Evolutionary conservation across 371 early-diverging fungal genomes (phyloP).

Genomic region (Circinella umbellata): DNA sequence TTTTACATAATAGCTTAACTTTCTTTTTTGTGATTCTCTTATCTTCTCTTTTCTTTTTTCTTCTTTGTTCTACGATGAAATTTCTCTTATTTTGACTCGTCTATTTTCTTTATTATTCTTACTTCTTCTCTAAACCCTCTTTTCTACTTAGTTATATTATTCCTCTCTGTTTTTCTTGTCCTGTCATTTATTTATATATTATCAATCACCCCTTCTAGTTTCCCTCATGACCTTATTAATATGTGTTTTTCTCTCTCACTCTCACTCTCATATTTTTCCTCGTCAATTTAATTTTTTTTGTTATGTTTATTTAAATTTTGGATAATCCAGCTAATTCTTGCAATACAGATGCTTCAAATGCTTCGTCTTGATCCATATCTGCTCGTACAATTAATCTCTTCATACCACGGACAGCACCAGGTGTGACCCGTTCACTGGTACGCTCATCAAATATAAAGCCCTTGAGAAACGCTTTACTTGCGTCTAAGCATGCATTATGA

Average conservation of each 20-base stretch:
- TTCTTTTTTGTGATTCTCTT: too few relatives aligned
- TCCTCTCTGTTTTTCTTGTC: neutral
- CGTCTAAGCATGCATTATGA: slow-evolving; percentile 26
- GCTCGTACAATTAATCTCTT: slow-evolving; percentile 41
- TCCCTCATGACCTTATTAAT: neutral
- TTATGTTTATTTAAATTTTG: slow-evolving; percentile 15
- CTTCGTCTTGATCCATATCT: slow-evolving; percentile 27
- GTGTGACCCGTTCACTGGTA: slow-evolving; percentile 27
- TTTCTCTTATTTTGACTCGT: neutral
- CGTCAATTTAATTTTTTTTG: neutral
- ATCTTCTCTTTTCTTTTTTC: too few relatives aligned
- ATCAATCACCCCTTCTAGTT: neutral
- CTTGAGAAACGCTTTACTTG: slow-evolving; percentile 30
- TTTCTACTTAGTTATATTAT: slow-evolving; percentile 1
- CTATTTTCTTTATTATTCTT: neutral
- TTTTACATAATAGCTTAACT: neutral
- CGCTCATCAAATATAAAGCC: slow-evolving; percentile 22
- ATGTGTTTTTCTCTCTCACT: neutral
- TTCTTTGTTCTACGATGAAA: too few relatives aligned
- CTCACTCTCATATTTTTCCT: neutral
- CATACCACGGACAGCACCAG: slow-evolving; percentile 53
- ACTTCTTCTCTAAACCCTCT: neutral
- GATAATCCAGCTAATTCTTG: slow-evolving; percentile 21
- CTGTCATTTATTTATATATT: slow-evolving; percentile 11
- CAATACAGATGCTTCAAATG: slow-evolving; percentile 42